A percentile compares a stretch with the other conserved stretches of the same genome.
phyloP scores from a whole-genome alignment of 164 flowering plant species.

The Nelumbo lutea region DNA sequence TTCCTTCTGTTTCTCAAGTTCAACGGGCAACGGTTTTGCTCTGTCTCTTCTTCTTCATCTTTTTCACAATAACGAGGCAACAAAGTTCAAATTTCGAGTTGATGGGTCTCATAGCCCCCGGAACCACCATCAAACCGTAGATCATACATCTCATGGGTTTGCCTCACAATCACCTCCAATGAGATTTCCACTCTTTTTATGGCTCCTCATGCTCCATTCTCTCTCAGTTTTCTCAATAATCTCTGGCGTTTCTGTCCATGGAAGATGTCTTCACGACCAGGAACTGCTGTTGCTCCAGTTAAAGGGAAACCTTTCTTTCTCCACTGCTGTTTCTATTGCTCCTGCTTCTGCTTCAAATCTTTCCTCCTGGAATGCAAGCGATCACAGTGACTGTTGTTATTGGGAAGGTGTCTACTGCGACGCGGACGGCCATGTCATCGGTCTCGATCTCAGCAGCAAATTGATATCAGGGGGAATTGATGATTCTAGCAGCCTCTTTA shows the following conservation, averaged over 20 bases:
- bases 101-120: too few species aligned
- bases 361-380: slow-evolving; percentile 1
- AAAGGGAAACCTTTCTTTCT: slow-evolving; percentile 15
- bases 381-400: slow-evolving; percentile 17
- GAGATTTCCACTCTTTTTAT: slow-evolving; percentile 18
- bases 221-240: too few species aligned
- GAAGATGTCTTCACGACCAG: slow-evolving; percentile 33
- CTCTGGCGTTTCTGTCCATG: slow-evolving; percentile 4
- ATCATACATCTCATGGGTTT: slow-evolving; percentile 10
- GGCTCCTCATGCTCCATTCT: slow-evolving; percentile 12
- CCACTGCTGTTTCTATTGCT: not conserved
- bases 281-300: too few species aligned
- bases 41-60: too few species aligned
- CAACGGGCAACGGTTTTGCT: too few species aligned
- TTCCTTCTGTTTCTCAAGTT: too few species aligned
- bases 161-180: slow-evolving; percentile 12
- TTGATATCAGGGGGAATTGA: not conserved
- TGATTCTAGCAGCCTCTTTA: slow-evolving; percentile 10
- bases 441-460: slow-evolving; percentile 4
- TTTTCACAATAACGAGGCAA: too few species aligned
- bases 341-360: not conserved
- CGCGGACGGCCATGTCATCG: slow-evolving; percentile 2
- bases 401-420: slow-evolving; percentile 10
- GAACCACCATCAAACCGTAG: too few species aligned
- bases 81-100: too few species aligned